Evolutionary conservation across 2,329 filamentous ascomycete genomes (phyloP), one percentile per base, ranked within the genome.

Genomic region (Hypomyces rosellus): DNA sequence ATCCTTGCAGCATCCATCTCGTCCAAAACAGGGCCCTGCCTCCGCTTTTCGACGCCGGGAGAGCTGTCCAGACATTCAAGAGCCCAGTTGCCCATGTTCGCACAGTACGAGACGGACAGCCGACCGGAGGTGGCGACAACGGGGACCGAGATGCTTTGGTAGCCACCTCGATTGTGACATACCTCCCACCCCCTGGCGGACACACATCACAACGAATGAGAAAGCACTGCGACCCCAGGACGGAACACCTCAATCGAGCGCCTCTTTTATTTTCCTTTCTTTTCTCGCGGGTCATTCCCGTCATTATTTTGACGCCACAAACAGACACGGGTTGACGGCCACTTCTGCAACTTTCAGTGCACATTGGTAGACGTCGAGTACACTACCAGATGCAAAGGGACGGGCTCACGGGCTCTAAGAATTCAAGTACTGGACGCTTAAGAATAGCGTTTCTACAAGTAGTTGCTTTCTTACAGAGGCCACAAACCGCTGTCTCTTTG

Each of bases 261-360:
- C 20, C n/a, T 34, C 39, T 18, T 38, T 22, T 34, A 36, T 20
- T 48, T 48, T 34, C 39, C n/a, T 38, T 22, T 34, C 41, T 20
- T 48, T 48, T 45, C 45, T 43, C 40, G 40, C 48, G 42, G 45
- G 36, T 34, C 49, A 45, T 36, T 48, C 45, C 34, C 37, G 49
- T 25, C 37, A 40, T 25, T 30, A 34, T 30, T 42, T 45, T 44
- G 41, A 39, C 49, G 39, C 46, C 34, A 44, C 41, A 37, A 49
- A 36, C 18, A 36, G 30, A 38, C 20, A 18, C n/a, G 34, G 45
- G 42, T n/a, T n/a, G n/a, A n/a, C n/a, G n/a, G n/a, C n/a, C 45
- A 51, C 49, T 48, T 45, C 22, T 40, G 39, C 45, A 11, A 47
- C 34, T 44, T 22, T 25, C 13, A 45, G 36, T 8, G 9, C 25